Base-by-base conservation (phyloP, 148 eudicot genomes). In the Simmondsia chinensis region DNA sequence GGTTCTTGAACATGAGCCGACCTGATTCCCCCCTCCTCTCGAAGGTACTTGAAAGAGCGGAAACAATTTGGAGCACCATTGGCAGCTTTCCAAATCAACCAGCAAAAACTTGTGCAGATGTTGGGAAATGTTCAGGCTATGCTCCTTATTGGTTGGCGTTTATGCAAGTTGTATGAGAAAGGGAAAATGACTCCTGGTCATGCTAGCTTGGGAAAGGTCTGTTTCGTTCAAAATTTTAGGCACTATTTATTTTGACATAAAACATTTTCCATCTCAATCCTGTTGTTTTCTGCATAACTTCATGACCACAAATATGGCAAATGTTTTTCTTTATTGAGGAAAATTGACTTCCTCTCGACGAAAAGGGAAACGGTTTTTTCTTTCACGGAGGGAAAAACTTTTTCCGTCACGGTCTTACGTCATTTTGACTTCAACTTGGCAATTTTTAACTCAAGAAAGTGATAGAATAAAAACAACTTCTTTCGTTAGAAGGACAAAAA, bases 151-250 rank as follows among this genome's bases (percentile, higher is more conserved):
- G 96, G 96, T 38, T 82, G 94, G 96, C 96, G 94, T 29, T 77
- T 87, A 39, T 87, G 96, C 57, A 82, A 87, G 63, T 63, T 87
- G 65, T 87, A 82, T n/a, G 96, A 87, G 60, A 68, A 68, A 28
- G 87, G 76, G 20, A 71, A 76, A 79, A 87, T 87, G 96, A 82
- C 96, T 42, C 54, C 74, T 43, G 96, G 96, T 57, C 96, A 75
- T 33, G 96, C 93, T 44, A 79, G 96, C 74, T 43, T 87, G 65
- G 96, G 80, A 53, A 87, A 87, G 88, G 96, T 87, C 44, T 61
- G 31, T 20, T 19, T 60, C 21, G 20, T 52, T n/a, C 42, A 11
- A 33, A 45, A 45, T 35, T 34, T 18, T 19, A 18, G 44, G 58
- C 6, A 40, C 16, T 39, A 2, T 20, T 46, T 31, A 12, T 30